These are phyloP conservation scores for Globisporangium cederbergense DNA, from an alignment of 352 stramenopile genomes.

Conservation along the genomic window DNA sequence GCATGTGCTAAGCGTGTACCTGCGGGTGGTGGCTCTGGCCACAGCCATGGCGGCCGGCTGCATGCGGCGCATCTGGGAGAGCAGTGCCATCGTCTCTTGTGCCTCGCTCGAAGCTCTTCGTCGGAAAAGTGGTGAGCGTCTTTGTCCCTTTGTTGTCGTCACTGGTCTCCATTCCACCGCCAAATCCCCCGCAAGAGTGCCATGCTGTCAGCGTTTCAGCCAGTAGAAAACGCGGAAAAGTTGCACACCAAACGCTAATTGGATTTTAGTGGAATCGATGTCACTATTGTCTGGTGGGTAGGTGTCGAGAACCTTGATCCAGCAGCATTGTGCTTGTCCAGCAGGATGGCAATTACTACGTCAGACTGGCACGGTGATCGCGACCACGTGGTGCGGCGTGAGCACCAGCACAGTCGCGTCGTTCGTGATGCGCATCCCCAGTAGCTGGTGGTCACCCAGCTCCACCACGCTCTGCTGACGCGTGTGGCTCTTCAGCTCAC, in stretches of 20 bases:
- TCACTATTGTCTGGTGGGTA: slow-evolving; percentile 1
- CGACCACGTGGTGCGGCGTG: slow-evolving; percentile 41
- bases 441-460: slow-evolving; percentile 56
- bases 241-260: neutral
- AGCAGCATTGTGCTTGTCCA: neutral
- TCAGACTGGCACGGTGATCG: slow-evolving; percentile 22
- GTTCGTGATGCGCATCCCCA: slow-evolving; percentile 51
- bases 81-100: slow-evolving; percentile 39
- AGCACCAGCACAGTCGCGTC: slow-evolving; percentile 51
- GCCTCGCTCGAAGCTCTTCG: slow-evolving; percentile 7
- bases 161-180: slow-evolving; percentile 21
- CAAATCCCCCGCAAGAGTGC: slow-evolving; percentile 20
- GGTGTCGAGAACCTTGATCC: neutral
- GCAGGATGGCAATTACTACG: neutral
- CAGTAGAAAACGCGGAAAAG: neutral
- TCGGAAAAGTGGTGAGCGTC: slow-evolving; percentile 22
- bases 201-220: neutral
- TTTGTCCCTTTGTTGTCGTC: slow-evolving; percentile 11
- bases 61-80: slow-evolving; percentile 54
- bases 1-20: slow-evolving; percentile 15
- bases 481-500: slow-evolving; percentile 38
- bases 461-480: slow-evolving; percentile 70
- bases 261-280: neutral
- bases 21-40: slow-evolving; percentile 24
- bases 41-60: slow-evolving; percentile 41